A percentile compares a stretch with the other conserved stretches of the same genome.
Evolutionary conservation across 2,329 filamentous ascomycete species (phyloP).

Genomic region (Penicillium sp.): DNA sequence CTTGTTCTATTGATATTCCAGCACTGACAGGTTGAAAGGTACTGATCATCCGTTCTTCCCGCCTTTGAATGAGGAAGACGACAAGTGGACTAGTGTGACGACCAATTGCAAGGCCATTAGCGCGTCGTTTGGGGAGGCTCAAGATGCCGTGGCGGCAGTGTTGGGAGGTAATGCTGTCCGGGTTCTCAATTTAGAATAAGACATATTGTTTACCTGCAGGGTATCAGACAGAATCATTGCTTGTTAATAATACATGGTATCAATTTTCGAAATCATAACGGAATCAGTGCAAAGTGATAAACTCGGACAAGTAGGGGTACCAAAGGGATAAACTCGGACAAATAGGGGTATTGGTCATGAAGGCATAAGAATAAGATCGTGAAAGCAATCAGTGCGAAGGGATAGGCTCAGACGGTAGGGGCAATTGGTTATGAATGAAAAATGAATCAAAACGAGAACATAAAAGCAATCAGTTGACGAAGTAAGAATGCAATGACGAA

Average conservation of each 20-base stretch:
- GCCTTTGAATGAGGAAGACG: slow-evolving; percentile 38
- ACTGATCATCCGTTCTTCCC: slow-evolving; percentile 52
- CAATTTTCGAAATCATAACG: not conserved
- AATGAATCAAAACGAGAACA: too few relatives aligned
- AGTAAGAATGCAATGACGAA: too few relatives aligned
- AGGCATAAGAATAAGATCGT: too few relatives aligned
- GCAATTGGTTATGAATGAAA: too few relatives aligned
- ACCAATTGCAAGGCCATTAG: slow-evolving; percentile 51
- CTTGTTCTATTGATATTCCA: not conserved
- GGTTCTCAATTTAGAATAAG: slow-evolving; percentile 41
- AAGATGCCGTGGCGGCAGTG: slow-evolving; percentile 36
- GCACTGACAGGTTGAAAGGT: slow-evolving; percentile 28
- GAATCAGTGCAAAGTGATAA: not conserved
- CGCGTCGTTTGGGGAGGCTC: slow-evolving; percentile 37
- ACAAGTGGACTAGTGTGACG: slow-evolving; percentile 50
- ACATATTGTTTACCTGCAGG: not conserved
- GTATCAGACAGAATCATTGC: too few relatives aligned
- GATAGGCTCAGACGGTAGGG: too few relatives aligned
- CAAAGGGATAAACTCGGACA: too few relatives aligned
- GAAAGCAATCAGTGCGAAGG: too few relatives aligned
- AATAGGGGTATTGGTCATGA: too few relatives aligned
- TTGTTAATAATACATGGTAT: not conserved
- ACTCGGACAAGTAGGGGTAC: too few relatives aligned
- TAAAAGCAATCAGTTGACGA: too few relatives aligned
- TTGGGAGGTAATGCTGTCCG: slow-evolving; percentile 50